Evolutionary conservation across 768 basidiomycete genomes (phyloP).

Genomic region (Mycena polygramma): DNA sequence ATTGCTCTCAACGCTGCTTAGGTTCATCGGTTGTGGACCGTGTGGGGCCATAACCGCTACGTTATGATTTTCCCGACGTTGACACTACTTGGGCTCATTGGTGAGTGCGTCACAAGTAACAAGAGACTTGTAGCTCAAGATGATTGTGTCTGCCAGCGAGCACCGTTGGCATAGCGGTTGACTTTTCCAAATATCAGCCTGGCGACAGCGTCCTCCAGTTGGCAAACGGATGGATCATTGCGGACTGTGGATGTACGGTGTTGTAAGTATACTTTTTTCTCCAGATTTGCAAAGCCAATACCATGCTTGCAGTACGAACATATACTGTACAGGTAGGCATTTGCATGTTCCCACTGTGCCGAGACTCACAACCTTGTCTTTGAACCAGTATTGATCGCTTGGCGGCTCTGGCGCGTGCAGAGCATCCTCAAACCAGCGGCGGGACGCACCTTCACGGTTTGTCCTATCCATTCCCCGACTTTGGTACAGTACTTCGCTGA

Average conservation of each 20-base stretch:
- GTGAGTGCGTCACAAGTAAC: not conserved
- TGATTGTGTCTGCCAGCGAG: not conserved
- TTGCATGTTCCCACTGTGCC: too few species aligned
- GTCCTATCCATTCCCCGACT: not conserved
- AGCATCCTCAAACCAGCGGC: not conserved
- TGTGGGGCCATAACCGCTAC: slow-evolving; percentile 17
- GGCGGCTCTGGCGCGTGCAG: slow-evolving; percentile 23
- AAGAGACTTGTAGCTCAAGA: not conserved
- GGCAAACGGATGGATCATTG: slow-evolving; percentile 27
- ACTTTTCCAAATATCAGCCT: slow-evolving; percentile 11
- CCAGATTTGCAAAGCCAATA: not conserved
- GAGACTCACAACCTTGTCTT: not conserved
- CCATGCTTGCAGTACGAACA: slow-evolving; percentile 3
- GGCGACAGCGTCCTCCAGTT: slow-evolving; percentile 1
- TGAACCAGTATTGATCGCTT: slow-evolving; percentile 8
- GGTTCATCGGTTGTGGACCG: slow-evolving; percentile 24
- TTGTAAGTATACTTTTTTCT: not conserved
- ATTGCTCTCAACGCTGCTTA: not conserved
- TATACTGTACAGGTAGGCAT: slow-evolving; percentile 26
- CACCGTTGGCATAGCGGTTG: slow-evolving; percentile 1
- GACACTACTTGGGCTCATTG: slow-evolving; percentile 12
- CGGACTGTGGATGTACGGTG: slow-evolving; percentile 10
- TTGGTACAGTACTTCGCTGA: not conserved
- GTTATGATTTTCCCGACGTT: slow-evolving; percentile 13
- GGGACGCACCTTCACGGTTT: not conserved